Conservation (phyloP, 1,139 yeast species). For the Geotrichum fermentans region DNA sequence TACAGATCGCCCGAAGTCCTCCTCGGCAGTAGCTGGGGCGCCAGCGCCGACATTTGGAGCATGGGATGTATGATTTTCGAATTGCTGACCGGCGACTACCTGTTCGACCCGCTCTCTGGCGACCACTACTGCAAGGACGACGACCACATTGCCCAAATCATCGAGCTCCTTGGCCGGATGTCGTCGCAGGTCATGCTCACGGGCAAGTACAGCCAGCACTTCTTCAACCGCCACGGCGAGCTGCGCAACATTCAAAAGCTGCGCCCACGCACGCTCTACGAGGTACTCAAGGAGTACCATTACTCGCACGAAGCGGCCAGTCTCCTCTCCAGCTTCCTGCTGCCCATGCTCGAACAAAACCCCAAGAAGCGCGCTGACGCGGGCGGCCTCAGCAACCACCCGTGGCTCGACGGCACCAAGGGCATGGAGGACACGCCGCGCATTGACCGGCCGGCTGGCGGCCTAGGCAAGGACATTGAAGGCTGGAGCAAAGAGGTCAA, state of each 20-base stretch:
- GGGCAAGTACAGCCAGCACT: conserved; percentile 51
- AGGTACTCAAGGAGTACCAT: conserved; percentile 66
- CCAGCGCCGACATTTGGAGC: conserved; percentile 80
- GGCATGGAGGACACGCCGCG: conserved; percentile 50
- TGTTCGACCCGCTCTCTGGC: conserved; percentile 76
- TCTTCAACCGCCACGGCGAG: conserved; percentile 51
- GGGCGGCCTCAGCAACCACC: conserved; percentile 72
- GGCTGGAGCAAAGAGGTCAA: conserved; percentile 56
- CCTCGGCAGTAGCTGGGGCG: conserved; percentile 72
- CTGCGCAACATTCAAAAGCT: conserved; percentile 57
- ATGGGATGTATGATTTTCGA: conserved; percentile 78
- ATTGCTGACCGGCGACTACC: conserved; percentile 74
- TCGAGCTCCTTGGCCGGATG: conserved; percentile 62
- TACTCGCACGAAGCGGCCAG: conserved; percentile 51
- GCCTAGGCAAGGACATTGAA: conserved; percentile 66
- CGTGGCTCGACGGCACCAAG: conserved; percentile 65
- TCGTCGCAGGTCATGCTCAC: conserved; percentile 50
- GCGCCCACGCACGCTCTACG: conserved; percentile 63
- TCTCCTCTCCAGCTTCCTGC: conserved; percentile 56
- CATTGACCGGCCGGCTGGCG: conserved; percentile 54
- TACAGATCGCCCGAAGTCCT: conserved; percentile 78
- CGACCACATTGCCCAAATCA: conserved; percentile 80
- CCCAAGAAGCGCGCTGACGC: conserved; percentile 75
- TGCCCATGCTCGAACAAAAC: conserved; percentile 66
- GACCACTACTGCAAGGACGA: conserved; percentile 64